phyloP scores from a whole-genome alignment of 1,284 basidiomycete genomes.

The Athelia sp. region DNA sequence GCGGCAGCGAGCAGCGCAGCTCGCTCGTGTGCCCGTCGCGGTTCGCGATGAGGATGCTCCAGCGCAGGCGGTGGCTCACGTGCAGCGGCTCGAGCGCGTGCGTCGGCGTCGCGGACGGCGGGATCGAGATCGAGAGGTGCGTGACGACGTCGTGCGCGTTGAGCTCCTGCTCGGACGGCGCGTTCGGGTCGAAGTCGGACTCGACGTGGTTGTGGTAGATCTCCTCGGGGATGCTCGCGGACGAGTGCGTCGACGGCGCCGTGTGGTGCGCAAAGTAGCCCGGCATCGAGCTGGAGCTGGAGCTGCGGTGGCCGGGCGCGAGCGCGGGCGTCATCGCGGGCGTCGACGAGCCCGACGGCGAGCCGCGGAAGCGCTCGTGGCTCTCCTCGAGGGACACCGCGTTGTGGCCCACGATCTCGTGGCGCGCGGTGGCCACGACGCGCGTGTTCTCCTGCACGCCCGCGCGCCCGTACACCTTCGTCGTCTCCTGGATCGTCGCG shows the following conservation, averaged over 20 bases:
- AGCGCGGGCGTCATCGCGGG: constrained; percentile 3
- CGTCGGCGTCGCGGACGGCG: constrained; percentile 51
- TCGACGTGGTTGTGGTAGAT: constrained; percentile 4
- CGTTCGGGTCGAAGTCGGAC: constrained; percentile 11
- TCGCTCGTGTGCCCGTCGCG: constrained; percentile 88
- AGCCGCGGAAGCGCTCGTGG: constrained; percentile 15
- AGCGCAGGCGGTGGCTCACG: constrained; percentile 70
- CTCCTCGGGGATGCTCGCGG: constrained; percentile 10
- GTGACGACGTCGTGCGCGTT: constrained; percentile 42
- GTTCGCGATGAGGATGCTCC: constrained; percentile 77
- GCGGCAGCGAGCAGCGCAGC: constrained; percentile 84
- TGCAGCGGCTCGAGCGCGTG: constrained; percentile 70
- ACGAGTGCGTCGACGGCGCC: constrained; percentile 4
- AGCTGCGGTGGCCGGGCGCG: constrained; percentile 3
- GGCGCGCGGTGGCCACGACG: constrained; percentile 57
- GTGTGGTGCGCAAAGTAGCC: constrained; percentile 4
- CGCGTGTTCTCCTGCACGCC: constrained; percentile 60
- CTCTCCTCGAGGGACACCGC: constrained; percentile 43
- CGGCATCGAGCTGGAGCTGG: neutral
- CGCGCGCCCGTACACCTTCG: constrained; percentile 55
- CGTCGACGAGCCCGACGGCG: constrained; percentile 15
- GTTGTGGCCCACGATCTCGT: constrained; percentile 66
- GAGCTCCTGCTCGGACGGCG: constrained; percentile 17
- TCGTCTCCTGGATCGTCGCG: constrained; percentile 73
- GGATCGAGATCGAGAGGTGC: constrained; percentile 41